Conservation (phyloP, 352 stramenopile species). For the Phytophthora meadii region DNA sequence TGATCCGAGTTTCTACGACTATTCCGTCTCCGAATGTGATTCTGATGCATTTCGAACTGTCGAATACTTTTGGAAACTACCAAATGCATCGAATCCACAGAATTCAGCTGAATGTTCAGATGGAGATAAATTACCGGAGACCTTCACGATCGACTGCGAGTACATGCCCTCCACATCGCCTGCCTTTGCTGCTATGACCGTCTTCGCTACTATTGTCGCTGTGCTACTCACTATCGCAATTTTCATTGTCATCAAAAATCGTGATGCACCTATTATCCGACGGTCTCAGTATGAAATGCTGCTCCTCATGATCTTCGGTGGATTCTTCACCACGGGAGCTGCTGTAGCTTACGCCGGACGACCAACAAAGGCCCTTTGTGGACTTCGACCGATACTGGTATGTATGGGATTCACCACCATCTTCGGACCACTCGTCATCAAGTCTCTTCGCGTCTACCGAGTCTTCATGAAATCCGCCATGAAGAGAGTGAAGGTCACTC, state of each 20-base stretch:
- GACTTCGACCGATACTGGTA: constrained; percentile 38
- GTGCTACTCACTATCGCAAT: constrained; percentile 20
- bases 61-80: constrained; percentile 48
- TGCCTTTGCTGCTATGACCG: constrained; percentile 19
- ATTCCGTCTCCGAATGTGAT: constrained; percentile 44
- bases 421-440: constrained; percentile 54
- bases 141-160: constrained; percentile 44
- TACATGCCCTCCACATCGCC: constrained; percentile 41
- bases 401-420: constrained; percentile 54
- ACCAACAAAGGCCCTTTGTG: constrained; percentile 38
- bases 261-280: constrained; percentile 54
- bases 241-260: constrained; percentile 36
- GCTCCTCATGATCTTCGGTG: constrained; percentile 46
- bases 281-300: constrained; percentile 58
- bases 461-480: constrained; percentile 55
- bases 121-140: constrained; percentile 22
- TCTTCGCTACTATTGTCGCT: constrained; percentile 23
- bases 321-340: constrained; percentile 42
- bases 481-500: constrained; percentile 50
- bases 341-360: constrained; percentile 41
- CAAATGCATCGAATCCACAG: constrained; percentile 8
- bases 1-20: constrained; percentile 54
- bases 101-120: constrained; percentile 17
- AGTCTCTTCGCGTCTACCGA: constrained; percentile 64
- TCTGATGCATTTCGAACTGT: constrained; percentile 31